phyloP scores from a whole-genome alignment of 768 basidiomycete genomes.

The Leucosporidium yakuticum region DNA sequence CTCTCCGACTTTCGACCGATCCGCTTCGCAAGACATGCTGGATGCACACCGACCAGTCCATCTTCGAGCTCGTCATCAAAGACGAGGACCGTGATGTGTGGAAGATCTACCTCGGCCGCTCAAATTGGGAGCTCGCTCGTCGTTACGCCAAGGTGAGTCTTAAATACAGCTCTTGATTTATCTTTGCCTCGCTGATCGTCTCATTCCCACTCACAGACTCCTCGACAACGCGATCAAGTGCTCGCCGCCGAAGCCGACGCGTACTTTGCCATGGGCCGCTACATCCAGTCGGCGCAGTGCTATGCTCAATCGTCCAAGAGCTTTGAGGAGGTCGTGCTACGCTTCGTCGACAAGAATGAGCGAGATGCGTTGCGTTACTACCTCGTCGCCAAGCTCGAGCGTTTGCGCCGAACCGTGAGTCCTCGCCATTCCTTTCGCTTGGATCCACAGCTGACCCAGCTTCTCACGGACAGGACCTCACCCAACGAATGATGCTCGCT shows the following conservation, averaged over 20 bases:
- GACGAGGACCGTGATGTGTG: constrained; percentile 94
- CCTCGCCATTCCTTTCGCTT: not conserved
- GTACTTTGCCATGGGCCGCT: constrained; percentile 70
- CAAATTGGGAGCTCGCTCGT: constrained; percentile 69
- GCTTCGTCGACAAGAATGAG: constrained; percentile 82
- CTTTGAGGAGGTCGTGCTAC: constrained; percentile 87
- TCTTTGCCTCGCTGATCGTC: not conserved
- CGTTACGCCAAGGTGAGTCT: constrained; percentile 68
- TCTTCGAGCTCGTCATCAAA: constrained; percentile 76
- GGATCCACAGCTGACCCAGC: not conserved
- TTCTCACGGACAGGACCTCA: constrained; percentile 59
- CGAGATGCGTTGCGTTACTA: constrained; percentile 86
- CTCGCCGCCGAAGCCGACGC: constrained; percentile 74
- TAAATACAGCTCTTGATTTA: not conserved
- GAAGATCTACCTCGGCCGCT: constrained; percentile 77
- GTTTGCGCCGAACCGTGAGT: constrained; percentile 72
- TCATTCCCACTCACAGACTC: constrained; percentile 52
- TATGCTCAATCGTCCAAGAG: constrained; percentile 73
- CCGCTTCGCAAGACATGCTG: constrained; percentile 85
- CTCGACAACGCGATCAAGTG: constrained; percentile 77
- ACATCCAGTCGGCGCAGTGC: constrained; percentile 83
- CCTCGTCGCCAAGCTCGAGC: constrained; percentile 75
- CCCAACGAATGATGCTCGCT: constrained; percentile 93
- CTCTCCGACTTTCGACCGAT: constrained; percentile 72
- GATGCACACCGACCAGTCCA: constrained; percentile 80